Evolutionary conservation across 345 rosid species (phyloP).

Genomic region (Isatis tinctoria): DNA sequence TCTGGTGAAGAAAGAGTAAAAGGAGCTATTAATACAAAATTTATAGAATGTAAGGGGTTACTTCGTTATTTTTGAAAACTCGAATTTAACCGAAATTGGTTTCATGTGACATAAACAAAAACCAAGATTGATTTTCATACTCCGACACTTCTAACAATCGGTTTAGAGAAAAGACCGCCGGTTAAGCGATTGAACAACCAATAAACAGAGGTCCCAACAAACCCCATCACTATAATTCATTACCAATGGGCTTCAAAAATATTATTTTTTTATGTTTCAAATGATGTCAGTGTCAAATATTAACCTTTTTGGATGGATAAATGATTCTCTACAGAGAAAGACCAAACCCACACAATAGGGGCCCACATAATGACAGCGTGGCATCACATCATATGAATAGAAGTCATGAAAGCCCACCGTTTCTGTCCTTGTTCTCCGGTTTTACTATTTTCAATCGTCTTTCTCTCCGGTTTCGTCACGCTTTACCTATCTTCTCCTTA

Average conservation of each 20-base stretch:
- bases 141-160: background rate
- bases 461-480: background rate
- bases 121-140: too few relatives aligned
- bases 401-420: constrained; percentile 12
- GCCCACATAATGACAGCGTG: constrained; percentile 23
- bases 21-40: background rate
- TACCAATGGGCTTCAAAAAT: background rate
- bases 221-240: background rate
- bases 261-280: background rate
- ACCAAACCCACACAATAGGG: background rate
- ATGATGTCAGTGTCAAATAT: background rate
- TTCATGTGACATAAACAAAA: background rate
- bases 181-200: background rate
- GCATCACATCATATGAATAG: background rate
- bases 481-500: background rate
- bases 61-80: background rate
- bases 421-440: background rate
- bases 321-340: background rate
- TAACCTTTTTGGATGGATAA: constrained; percentile 2
- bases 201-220: background rate
- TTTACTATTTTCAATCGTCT: background rate
- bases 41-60: background rate
- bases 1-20: background rate
- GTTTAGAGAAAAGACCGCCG: background rate
- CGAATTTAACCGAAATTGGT: background rate